Percentiles rank a stretch among this genome's conserved stretches.
phyloP scores from a whole-genome alignment of 176 grass and related monocot species.

The Raddia distichophylla region DNA sequence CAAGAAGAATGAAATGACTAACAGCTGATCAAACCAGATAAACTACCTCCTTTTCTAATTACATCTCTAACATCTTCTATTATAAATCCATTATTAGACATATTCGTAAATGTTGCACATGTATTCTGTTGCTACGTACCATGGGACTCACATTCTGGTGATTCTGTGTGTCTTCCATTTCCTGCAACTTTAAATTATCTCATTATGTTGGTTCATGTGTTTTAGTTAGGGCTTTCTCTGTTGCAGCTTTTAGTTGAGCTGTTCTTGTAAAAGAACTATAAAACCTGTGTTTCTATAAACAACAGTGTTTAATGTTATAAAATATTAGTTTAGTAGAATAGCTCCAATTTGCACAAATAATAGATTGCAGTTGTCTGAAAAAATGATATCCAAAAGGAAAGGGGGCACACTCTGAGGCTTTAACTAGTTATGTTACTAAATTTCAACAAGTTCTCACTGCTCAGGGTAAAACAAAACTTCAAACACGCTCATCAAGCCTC shows the following conservation, averaged over 20 bases:
- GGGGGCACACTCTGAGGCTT: neutral
- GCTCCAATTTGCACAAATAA: neutral
- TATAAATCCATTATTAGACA: neutral
- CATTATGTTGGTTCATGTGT: neutral
- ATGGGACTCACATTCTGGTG: neutral
- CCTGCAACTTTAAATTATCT: neutral
- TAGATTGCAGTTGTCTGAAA: neutral
- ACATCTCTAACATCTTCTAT: neutral
- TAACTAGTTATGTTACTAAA: neutral
- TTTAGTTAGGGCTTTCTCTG: neutral
- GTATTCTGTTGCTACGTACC: neutral
- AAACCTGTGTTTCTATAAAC: neutral
- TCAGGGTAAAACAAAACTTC: conserved; percentile 25
- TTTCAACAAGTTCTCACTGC: neutral
- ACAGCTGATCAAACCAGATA: conserved; percentile 18
- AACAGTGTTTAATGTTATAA: neutral
- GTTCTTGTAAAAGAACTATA: neutral
- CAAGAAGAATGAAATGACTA: neutral
- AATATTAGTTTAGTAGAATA: neutral
- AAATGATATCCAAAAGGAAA: neutral
- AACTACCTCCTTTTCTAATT: neutral
- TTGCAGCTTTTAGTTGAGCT: neutral
- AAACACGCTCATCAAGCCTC: neutral
- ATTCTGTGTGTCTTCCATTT: neutral
- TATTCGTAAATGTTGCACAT: conserved; percentile 4